phyloP scores from a whole-genome alignment of 1,139 yeast species.

The Saccharomyces hybrid region DNA sequence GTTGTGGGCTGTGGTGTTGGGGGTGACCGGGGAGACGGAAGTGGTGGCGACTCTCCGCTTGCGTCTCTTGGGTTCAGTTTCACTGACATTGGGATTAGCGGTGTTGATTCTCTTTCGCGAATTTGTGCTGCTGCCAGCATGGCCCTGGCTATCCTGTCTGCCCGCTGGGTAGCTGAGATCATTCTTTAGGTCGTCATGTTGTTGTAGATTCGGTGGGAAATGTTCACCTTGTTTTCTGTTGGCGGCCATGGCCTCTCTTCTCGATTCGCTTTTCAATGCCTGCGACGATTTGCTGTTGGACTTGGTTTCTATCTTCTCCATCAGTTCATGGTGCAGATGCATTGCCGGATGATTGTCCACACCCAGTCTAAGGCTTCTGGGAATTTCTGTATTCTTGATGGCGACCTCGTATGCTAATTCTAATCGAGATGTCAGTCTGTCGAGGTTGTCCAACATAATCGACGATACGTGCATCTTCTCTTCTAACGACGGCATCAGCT shows the following conservation, averaged over 20 bases:
- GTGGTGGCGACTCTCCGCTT: slow-evolving; percentile 10
- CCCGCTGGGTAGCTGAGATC: slow-evolving; percentile 8
- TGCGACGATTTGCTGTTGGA: slow-evolving; percentile 48
- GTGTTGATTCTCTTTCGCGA: slow-evolving; percentile 10
- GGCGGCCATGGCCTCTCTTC: slow-evolving; percentile 91
- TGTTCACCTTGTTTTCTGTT: slow-evolving; percentile 46
- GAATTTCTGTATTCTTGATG: slow-evolving; percentile 64
- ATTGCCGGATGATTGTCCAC: slow-evolving; percentile 85
- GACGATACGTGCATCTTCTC: slow-evolving; percentile 97
- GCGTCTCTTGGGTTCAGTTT: slow-evolving; percentile 10
- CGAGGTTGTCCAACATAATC: slow-evolving; percentile 73
- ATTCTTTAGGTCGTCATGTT: slow-evolving; percentile 9
- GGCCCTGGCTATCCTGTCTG: slow-evolving; percentile 12
- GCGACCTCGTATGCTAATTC: slow-evolving; percentile 75
- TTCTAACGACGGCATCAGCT: slow-evolving; percentile 84
- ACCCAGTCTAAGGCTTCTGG: slow-evolving; percentile 50
- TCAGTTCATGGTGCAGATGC: slow-evolving; percentile 32
- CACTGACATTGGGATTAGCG: slow-evolving; percentile 12
- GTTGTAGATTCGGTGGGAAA: background rate
- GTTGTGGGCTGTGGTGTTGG: slow-evolving; percentile 9
- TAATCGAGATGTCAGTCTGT: slow-evolving; percentile 61
- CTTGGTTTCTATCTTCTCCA: slow-evolving; percentile 29
- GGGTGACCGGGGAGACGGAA: slow-evolving; percentile 10
- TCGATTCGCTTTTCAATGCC: slow-evolving; percentile 66
- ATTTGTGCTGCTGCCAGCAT: slow-evolving; percentile 9